Evolutionary conservation across 164 flowering plant species (phyloP).

Genomic region (Umbellularia californica): DNA sequence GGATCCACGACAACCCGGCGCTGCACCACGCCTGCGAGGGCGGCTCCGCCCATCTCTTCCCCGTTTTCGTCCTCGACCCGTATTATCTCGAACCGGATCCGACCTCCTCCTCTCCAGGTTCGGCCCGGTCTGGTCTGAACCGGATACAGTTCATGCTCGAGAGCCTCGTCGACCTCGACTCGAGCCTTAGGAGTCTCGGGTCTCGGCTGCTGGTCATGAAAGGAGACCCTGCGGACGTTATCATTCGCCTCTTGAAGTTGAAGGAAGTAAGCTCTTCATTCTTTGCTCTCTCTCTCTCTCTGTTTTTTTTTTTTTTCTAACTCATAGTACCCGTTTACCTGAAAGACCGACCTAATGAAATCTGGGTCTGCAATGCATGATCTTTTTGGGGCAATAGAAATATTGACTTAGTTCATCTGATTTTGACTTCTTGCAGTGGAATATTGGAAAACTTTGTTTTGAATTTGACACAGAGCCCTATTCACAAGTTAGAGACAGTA

Average conservation of each 20-base stretch:
- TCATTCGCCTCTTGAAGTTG: constrained; percentile 55
- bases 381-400: background rate
- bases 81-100: constrained; percentile 75
- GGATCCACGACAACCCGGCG: constrained; percentile 92
- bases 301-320: background rate
- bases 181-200: constrained; percentile 57
- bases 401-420: background rate
- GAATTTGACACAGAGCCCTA: constrained; percentile 90
- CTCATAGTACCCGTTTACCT: too few species aligned
- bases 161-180: constrained; percentile 72
- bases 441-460: constrained; percentile 73
- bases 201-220: constrained; percentile 66
- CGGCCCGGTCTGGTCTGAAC: constrained; percentile 65
- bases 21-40: constrained; percentile 52
- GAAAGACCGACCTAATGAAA: too few species aligned
- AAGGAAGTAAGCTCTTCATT: constrained; percentile 38
- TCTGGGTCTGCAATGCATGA: too few species aligned
- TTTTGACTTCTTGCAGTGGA: constrained; percentile 57
- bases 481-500: constrained; percentile 58
- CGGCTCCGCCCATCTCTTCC: constrained; percentile 46
- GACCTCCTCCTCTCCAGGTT: constrained; percentile 64
- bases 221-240: constrained; percentile 69
- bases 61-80: constrained; percentile 85
- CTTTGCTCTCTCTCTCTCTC: background rate
- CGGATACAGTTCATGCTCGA: constrained; percentile 85